A percentile compares a stretch with the other conserved stretches of the same genome.
Conservation (phyloP, 2,329 filamentous ascomycete species). For the Fusarium palustre region DNA sequence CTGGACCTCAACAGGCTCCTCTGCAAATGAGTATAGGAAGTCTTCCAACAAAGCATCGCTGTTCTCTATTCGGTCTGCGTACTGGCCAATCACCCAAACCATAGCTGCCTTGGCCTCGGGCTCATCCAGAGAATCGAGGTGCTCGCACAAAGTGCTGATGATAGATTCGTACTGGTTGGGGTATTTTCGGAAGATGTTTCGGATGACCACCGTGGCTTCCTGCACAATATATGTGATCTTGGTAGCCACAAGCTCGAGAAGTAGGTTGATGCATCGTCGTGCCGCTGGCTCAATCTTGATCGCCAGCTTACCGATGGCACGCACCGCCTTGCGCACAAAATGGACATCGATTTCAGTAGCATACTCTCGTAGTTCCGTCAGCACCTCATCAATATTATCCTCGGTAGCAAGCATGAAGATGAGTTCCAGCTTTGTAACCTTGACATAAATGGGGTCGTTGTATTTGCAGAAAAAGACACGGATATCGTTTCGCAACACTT, state of each 20-base stretch:
- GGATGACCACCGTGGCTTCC: constrained; percentile 97
- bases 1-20: constrained; percentile 96
- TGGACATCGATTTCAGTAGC: constrained; percentile 99
- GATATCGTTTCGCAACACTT: constrained; percentile 95
- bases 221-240: constrained; percentile 99
- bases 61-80: constrained; percentile 97
- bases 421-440: constrained; percentile 97
- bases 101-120: constrained; percentile 98
- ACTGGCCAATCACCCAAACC: constrained; percentile 99
- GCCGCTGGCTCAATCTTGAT: constrained; percentile 99
- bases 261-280: constrained; percentile 87
- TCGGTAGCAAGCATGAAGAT: constrained; percentile 99
- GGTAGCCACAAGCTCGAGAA: constrained; percentile 94
- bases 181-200: constrained; percentile 99
- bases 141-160: constrained; percentile 94
- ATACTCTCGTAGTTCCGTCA: constrained; percentile 95
- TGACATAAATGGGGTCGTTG: constrained; percentile 99
- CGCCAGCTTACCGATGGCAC: constrained; percentile 95
- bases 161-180: constrained; percentile 99
- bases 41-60: constrained; percentile 94
- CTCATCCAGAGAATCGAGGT: constrained; percentile 95
- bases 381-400: constrained; percentile 93
- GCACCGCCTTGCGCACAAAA: constrained; percentile 96
- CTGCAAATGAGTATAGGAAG: constrained; percentile 91
- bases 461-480: constrained; percentile 99